Evolutionary conservation across 768 basidiomycete genomes (phyloP), one percentile per base, ranked within the genome.

Genomic region (Candolleomyces efflorescens): DNA sequence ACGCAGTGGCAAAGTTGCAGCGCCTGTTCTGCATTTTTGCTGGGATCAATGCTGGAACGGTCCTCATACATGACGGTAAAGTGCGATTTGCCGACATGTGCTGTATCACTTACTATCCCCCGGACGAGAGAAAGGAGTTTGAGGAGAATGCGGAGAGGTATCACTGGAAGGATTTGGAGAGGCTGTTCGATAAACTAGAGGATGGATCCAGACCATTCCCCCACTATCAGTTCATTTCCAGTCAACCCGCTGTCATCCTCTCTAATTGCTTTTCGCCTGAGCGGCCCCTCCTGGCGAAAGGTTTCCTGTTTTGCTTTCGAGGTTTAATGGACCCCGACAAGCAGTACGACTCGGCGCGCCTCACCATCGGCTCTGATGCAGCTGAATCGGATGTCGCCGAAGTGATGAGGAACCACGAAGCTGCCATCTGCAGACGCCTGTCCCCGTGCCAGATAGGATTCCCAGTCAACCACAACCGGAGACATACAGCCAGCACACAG

Each of bases 11-110:
- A 12, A 64, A 60, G 53, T 59, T 76, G 10, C 67, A 74, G 58
- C 63, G 64, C 39, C 63, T 57, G 10, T 67, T 64, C 10, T 59
- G 71, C 20, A 55, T 72, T 20, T 71, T 69, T 50, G 58, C 53
- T 23, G 65, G 58, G 5, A 56, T 64, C 12, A 43, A 63, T 5
- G 62, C 53, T 15, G 62, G 64, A 22, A 65, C 64, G 26, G 67
- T 76, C 47, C 63, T 73, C 58, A 69, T 76, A 13, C 58, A 70
- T 27, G 62, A 71, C 18, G 71, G 71, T 17, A 74, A 74, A 62
- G 68, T 77, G 26, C 70, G 76, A 1, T 58, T 78, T 9, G 55
- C 69, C 0, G 66, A 67, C 41, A 58, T 70, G 12, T 26, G 60
- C n/a, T 57, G 63, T 23, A 57, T 73, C 11, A 48, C 52, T 13